Evolutionary conservation across 306 rosid species (phyloP).

Genomic region (Quercus variabilis): DNA sequence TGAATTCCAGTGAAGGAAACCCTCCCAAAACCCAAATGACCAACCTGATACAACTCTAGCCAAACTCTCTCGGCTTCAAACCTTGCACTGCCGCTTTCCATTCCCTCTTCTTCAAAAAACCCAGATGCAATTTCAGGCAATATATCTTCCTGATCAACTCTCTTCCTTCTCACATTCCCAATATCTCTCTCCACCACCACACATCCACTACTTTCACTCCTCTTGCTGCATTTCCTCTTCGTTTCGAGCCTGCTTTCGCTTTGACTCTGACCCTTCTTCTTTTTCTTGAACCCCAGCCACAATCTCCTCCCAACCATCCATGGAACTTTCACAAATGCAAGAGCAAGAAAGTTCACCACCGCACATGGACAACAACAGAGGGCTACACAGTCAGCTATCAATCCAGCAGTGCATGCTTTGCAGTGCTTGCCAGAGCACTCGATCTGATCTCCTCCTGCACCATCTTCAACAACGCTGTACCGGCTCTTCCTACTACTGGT

Average conservation of each 20-base stretch:
- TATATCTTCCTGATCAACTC: background rate
- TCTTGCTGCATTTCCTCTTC: conserved; percentile 14
- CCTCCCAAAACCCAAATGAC: conserved; percentile 87
- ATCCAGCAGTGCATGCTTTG: conserved; percentile 52
- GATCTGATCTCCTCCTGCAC: conserved; percentile 29
- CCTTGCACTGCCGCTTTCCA: conserved; percentile 33
- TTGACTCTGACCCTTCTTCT: conserved; percentile 15
- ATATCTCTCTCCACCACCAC: conserved; percentile 27
- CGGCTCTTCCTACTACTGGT: background rate
- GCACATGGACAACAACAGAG: conserved; percentile 81
- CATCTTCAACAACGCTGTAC: conserved; percentile 17
- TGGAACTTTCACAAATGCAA: conserved; percentile 64
- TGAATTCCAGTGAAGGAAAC: conserved; percentile 48
- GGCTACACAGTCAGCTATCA: conserved; percentile 69
- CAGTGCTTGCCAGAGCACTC: conserved; percentile 61
- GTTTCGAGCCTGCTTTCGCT: background rate
- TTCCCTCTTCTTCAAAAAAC: conserved; percentile 13
- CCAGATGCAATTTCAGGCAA: conserved; percentile 16
- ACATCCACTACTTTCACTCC: background rate
- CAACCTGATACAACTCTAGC: conserved; percentile 65
- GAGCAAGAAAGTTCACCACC: conserved; percentile 47
- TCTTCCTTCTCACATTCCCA: background rate
- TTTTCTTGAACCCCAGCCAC: conserved; percentile 37
- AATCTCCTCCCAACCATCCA: conserved; percentile 44
- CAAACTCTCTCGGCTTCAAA: conserved; percentile 72